A percentile compares a stretch with the other conserved stretches of the same genome.
Evolutionary conservation across 306 rosid species (phyloP).

Genomic region (Dryas drummondii): DNA sequence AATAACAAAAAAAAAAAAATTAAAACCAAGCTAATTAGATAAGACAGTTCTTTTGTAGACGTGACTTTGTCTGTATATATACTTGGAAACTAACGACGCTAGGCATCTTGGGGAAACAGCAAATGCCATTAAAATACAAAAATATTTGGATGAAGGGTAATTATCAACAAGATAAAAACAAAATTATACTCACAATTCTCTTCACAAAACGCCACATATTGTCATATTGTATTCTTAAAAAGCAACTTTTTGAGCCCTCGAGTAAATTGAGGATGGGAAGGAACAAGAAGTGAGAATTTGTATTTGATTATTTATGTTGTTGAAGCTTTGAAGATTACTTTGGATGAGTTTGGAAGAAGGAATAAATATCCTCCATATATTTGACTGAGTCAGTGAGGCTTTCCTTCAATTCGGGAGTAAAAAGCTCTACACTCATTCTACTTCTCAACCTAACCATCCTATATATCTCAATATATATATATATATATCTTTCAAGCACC

Average conservation of each 20-base stretch:
- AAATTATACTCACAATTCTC: neutral
- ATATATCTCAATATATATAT: no score
- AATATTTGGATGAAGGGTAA: neutral
- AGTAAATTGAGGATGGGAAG: neutral
- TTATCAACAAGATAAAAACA: neutral
- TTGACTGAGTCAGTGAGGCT: neutral
- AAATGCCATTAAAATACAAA: neutral
- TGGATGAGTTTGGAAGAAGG: conserved; percentile 20
- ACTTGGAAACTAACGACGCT: neutral
- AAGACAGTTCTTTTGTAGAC: neutral
- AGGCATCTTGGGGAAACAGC: neutral
- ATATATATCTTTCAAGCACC: no score
- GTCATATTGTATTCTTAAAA: no score
- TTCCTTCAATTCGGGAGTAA: conserved; percentile 23
- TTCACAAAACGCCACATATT: neutral
- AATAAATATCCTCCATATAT: conserved; percentile 8
- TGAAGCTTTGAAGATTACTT: conserved; percentile 14
- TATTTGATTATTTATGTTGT: neutral
- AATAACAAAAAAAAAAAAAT: neutral
- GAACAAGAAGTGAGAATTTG: neutral
- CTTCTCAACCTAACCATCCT: conserved; percentile 4
- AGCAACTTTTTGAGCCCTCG: neutral
- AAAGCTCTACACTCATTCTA: conserved; percentile 17
- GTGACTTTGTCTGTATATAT: neutral
- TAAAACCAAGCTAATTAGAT: neutral